Base-by-base conservation (phyloP, 2,329 filamentous ascomycete genomes). In the Paraphaeosphaeria sporulosa region DNA sequence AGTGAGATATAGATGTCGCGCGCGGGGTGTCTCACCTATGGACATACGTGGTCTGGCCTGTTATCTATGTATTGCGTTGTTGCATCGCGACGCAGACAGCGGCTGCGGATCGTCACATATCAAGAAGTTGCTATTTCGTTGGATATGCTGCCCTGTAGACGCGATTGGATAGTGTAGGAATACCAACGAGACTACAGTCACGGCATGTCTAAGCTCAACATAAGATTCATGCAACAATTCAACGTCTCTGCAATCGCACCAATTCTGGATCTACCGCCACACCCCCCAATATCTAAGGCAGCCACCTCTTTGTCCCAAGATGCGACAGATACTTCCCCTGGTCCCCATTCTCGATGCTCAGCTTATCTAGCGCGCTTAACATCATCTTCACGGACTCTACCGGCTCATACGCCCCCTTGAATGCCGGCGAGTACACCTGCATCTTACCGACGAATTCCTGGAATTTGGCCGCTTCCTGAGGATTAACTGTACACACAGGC, bases 281-380 rank as follows among this genome's bases (percentile, higher is more conserved):
- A 2, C 19, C 4, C 7, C 19, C 4, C 5, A 7, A 23, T 13
- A 19, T 7, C 19, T 9, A 44, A 21, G 42, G 42, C 9, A 87
- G 47, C 85, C 84, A 87, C 56, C 82, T 77, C 72, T 85, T 82
- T 63, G 78, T 84, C 3, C 85, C 84, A 58, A 79, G 66, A 38
- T 89, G 86, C 30, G 84, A 85, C 0, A 88, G 63, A 64, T 86
- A 87, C 0, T 75, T 71, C 2, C 87, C 86, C 1, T 78, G 84
- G 65, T 82, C 64, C 0, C 81, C 82, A 42, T 70, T 76, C 49
- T 82, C 80, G 9, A 87, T 71, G 30, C 77, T 84, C 1, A 78
- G 71, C 34, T 72, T 76, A 7, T 81, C 68, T 36, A 73, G 66
- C 2, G 78, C 66, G 9, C 68, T 58, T 32, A 76, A 54, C 43